phyloP scores from a whole-genome alignment of 108 stramenopile genomes.

The Nitzschia sp. region DNA sequence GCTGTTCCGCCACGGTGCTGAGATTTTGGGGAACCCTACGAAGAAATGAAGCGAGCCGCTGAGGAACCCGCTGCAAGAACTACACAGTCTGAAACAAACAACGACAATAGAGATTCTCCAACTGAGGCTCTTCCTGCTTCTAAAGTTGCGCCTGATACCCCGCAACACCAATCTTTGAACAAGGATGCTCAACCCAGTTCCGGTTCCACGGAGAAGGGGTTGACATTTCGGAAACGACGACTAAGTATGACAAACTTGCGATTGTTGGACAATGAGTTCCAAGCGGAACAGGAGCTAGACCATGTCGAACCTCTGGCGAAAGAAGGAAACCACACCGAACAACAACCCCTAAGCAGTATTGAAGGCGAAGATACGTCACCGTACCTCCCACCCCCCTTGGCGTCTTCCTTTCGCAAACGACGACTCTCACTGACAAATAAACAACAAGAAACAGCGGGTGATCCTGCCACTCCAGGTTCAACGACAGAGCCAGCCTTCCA shows the following conservation, averaged over 20 bases:
- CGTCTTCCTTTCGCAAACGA: constrained; percentile 70
- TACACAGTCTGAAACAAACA: too few relatives aligned
- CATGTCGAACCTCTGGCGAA: background rate
- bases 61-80: too few relatives aligned
- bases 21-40: too few relatives aligned
- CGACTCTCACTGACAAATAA: constrained; percentile 63
- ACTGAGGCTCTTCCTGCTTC: too few relatives aligned
- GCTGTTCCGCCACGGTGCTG: too few relatives aligned
- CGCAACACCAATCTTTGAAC: too few relatives aligned
- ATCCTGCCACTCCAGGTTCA: background rate
- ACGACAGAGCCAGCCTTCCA: constrained; percentile 1
- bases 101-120: too few relatives aligned
- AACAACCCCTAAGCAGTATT: background rate
- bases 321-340: background rate
- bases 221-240: constrained; percentile 76
- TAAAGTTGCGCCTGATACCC: too few relatives aligned
- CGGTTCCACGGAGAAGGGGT: constrained; percentile 44
- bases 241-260: constrained; percentile 54
- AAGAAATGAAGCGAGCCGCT: too few relatives aligned
- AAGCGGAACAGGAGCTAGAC: background rate
- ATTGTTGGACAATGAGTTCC: constrained; percentile 13
- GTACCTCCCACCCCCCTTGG: background rate
- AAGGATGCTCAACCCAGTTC: too few relatives aligned
- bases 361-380: constrained; percentile 29
- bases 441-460: constrained; percentile 20